Base-by-base conservation (phyloP, 371 early-diverging fungal species). In the Fennellomyces sp. region DNA sequence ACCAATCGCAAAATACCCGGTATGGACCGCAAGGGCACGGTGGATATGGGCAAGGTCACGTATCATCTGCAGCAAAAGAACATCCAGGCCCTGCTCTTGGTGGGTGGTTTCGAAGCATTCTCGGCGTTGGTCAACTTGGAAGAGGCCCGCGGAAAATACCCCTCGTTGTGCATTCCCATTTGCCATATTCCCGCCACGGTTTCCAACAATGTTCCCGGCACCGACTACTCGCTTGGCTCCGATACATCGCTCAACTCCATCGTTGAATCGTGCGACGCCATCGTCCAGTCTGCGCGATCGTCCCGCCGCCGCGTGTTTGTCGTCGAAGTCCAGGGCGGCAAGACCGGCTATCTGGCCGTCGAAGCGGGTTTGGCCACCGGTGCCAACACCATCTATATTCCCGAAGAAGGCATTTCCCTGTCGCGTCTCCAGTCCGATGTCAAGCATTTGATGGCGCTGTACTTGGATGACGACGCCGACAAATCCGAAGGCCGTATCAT, bases 181-280 rank as follows among this genome's bases (percentile, higher is more conserved):
- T 87, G 95, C 29, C 85, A 92, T 53, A 85, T 99, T 10, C 99
- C 99, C 7, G 97, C 99, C 23, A 97, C 99, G 0, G 90, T 97
- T 51, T 91, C 93, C 38, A 99, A 99, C 83, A 99, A 99, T 74
- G 97, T 99, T 3, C 99, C 99, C 3, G 97, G 97, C 26, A 98
- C 99, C 0, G 97, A 97, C 66, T 93, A 87, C 64, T 95, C 95
- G 35, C 85, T 99, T 65, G 99, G 99, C 12, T 84, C 91, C 17
- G 99, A 99, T 66, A 99, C 99, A 15, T 94, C 98, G 7, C 74
- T 99, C 58, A 99, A 99, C 74, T 93, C 91, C 27, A 97, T 99
- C 72, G 92, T 96, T 57, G 89, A 88, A 36, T 81, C 95, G 4
- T 94, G 97, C 61, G 99, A 99, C 78, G 84, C 91, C 57, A 94